Evolutionary conservation across 2,329 filamentous ascomycete genomes (phyloP).

Genomic region (Plectosphaerella sp.): DNA sequence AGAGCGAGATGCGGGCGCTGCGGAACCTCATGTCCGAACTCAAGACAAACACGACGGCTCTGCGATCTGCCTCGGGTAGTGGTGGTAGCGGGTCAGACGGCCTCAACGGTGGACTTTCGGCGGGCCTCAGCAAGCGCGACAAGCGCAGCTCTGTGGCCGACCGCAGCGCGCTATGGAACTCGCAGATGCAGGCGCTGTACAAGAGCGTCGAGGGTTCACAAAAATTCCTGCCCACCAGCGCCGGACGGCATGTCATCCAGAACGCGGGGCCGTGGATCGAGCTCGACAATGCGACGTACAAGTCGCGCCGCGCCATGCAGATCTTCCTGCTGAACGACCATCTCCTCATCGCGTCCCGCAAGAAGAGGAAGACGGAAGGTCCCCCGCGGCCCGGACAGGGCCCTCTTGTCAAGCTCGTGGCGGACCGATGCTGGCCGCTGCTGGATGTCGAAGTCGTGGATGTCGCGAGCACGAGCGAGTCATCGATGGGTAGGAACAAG

Average conservation of each 20-base stretch:
- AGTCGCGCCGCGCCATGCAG: constrained; percentile 82
- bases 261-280: constrained; percentile 95
- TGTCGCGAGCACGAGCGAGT: constrained; percentile 64
- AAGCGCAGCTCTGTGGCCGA: constrained; percentile 86
- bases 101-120: constrained; percentile 46
- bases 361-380: constrained; percentile 83
- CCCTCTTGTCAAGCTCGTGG: constrained; percentile 72
- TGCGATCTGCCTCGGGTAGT: constrained; percentile 55
- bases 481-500: constrained; percentile 50
- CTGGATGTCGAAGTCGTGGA: constrained; percentile 92
- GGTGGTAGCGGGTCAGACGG: constrained; percentile 41
- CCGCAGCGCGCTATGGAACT: constrained; percentile 62
- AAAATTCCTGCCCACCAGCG: constrained; percentile 87
- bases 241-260: constrained; percentile 89
- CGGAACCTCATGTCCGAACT: constrained; percentile 89
- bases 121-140: constrained; percentile 61
- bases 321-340: constrained; percentile 94
- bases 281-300: constrained; percentile 95
- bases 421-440: constrained; percentile 90
- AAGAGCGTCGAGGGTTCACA: constrained; percentile 97
- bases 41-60: constrained; percentile 68
- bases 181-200: constrained; percentile 78
- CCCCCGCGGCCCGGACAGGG: constrained; percentile 43
- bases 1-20: constrained; percentile 89
- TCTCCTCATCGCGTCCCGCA: constrained; percentile 82